Conservation (phyloP, 2,329 filamentous ascomycete genomes). For the Aspergillus tubingensis region DNA sequence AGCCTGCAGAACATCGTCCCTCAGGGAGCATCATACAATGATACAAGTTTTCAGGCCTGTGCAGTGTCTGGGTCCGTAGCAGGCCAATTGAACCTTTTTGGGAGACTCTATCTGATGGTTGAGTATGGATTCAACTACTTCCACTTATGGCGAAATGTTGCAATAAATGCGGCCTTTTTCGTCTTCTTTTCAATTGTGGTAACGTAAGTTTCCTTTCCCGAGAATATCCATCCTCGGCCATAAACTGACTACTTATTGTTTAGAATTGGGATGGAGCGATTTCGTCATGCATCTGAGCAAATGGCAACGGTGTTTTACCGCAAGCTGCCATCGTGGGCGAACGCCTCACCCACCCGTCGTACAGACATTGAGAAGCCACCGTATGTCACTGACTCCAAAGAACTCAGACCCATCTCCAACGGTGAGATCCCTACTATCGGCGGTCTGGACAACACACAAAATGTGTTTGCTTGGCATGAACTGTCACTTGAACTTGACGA, state of each 20-base stretch:
- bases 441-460: too few relatives aligned
- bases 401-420: too few relatives aligned
- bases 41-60: conserved; percentile 1
- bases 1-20: conserved; percentile 4
- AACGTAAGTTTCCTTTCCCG: neutral
- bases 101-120: neutral
- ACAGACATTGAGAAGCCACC: too few relatives aligned
- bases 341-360: too few relatives aligned
- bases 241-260: neutral
- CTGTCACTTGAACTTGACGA: too few relatives aligned
- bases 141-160: conserved; percentile 9
- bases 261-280: conserved; percentile 12
- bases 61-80: conserved; percentile 1
- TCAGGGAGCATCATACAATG: neutral
- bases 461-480: too few relatives aligned
- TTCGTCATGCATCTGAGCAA: neutral
- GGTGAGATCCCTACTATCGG: too few relatives aligned
- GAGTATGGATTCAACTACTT: conserved; percentile 1
- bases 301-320: conserved; percentile 9
- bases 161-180: conserved; percentile 8
- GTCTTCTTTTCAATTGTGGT: neutral
- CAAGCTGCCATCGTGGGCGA: neutral
- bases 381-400: too few relatives aligned
- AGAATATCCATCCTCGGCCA: neutral
- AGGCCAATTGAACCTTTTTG: neutral